Evolutionary conservation across 371 early-diverging fungal species (phyloP).

Genomic region (Actinomortierella wolfii): DNA sequence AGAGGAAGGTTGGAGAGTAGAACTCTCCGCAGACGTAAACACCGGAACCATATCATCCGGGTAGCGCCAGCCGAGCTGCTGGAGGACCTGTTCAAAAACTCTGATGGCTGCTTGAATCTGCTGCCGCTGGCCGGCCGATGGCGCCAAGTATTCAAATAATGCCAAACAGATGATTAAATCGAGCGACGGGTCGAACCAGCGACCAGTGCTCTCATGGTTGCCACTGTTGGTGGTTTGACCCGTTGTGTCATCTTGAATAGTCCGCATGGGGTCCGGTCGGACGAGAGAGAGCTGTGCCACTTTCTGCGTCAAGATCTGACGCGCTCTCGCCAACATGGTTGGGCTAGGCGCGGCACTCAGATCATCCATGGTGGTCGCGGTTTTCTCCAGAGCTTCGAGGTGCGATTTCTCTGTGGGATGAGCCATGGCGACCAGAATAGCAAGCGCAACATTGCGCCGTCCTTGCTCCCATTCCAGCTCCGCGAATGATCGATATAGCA

Average conservation of each 20-base stretch:
- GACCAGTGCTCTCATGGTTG: no score
- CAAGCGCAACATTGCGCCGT: conserved; percentile 52
- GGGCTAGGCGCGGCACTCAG: conserved; percentile 34
- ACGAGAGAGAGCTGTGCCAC: conserved; percentile 34
- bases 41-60: conserved; percentile 19
- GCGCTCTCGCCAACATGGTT: conserved; percentile 50
- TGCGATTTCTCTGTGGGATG: no score
- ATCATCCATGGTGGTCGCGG: conserved; percentile 16
- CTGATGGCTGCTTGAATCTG: conserved; percentile 50
- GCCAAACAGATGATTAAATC: conserved; percentile 54
- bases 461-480: conserved; percentile 59
- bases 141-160: conserved; percentile 59
- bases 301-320: conserved; percentile 33
- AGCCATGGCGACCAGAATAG: conserved; percentile 52
- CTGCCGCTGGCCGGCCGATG: conserved; percentile 28
- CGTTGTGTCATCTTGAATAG: conserved; percentile 35
- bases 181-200: conserved; percentile 39
- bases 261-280: conserved; percentile 7
- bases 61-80: conserved; percentile 42
- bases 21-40: conserved; percentile 1
- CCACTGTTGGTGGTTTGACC: conserved; percentile 30
- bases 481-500: conserved; percentile 61
- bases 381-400: background rate
- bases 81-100: conserved; percentile 55
- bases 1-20: background rate